Percentiles rank a stretch among this genome's conserved stretches.
Evolutionary conservation across 225 moss, liverwort and hornwort species (phyloP).

Genomic region (Thuidium tamariscinum): DNA sequence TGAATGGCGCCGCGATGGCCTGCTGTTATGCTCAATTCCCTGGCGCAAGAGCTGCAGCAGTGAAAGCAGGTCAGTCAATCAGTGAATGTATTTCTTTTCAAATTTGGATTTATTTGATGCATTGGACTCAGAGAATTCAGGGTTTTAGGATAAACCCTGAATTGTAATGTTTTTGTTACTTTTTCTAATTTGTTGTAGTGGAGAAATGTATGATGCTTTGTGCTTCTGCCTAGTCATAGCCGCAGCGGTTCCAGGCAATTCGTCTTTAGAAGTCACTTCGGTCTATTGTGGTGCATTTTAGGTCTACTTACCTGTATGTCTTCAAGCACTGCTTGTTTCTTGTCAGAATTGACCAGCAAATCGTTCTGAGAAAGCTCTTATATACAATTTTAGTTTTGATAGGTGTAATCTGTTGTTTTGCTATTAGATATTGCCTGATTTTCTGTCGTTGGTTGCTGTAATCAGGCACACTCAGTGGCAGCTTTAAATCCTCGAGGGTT

Average conservation of each 20-base stretch:
- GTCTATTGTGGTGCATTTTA: neutral
- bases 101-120: neutral
- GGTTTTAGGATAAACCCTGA: neutral
- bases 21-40: neutral
- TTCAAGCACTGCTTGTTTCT: neutral
- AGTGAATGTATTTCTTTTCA: neutral
- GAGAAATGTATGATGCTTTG: neutral
- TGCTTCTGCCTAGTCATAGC: neutral
- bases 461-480: slow-evolving; percentile 13
- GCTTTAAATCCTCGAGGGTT: neutral
- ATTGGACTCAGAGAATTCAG: neutral
- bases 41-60: neutral
- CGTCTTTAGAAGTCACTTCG: neutral
- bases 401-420: neutral
- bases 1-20: neutral
- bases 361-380: neutral
- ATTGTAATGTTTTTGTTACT: neutral
- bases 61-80: neutral
- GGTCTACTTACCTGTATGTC: neutral
- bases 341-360: neutral
- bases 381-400: neutral
- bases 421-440: neutral
- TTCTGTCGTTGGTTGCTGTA: neutral
- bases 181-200: neutral
- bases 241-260: neutral